These are phyloP conservation scores for Axilococcus clingmanii DNA, from an alignment of 139 green algal genomes.

Conservation along the genomic window DNA sequence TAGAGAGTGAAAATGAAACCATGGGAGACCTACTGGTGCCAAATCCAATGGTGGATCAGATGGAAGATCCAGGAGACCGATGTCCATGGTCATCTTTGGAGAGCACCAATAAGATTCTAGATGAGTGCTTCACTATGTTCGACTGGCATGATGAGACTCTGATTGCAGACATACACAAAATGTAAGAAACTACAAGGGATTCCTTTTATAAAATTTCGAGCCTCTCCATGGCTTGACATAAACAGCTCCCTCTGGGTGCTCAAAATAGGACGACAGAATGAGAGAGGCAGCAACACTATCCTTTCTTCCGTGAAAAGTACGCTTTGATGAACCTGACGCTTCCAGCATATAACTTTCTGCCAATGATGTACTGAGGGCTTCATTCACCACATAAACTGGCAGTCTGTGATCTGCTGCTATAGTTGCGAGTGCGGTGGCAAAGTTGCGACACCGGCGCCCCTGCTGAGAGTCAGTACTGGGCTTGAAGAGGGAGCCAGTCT, in stretches of 20 bases:
- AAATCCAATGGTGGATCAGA: too few relatives aligned
- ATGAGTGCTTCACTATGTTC: too few relatives aligned
- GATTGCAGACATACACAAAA: too few relatives aligned
- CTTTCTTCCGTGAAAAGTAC: not conserved
- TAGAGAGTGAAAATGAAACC: too few relatives aligned
- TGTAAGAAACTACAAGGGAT: too few relatives aligned
- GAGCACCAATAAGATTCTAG: too few relatives aligned
- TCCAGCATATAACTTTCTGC: constrained; percentile 1
- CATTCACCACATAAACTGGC: constrained; percentile 15
- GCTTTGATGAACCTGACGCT: not conserved
- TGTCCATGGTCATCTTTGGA: too few relatives aligned
- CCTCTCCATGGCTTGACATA: constrained; percentile 2
- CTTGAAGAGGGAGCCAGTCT: not conserved
- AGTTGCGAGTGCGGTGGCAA: constrained; percentile 10
- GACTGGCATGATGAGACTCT: too few relatives aligned
- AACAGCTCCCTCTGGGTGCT: constrained; percentile 7
- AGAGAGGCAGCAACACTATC: constrained; percentile 23
- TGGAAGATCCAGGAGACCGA: too few relatives aligned
- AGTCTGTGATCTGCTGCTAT: not conserved
- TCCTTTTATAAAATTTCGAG: too few relatives aligned
- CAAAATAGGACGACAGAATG: constrained; percentile 23
- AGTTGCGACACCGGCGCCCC: constrained; percentile 27
- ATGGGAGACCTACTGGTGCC: too few relatives aligned
- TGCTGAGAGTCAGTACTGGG: constrained; percentile 25
- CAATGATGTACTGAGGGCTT: constrained; percentile 5